Percentiles rank a stretch among this genome's conserved stretches.
Conservation (phyloP, 2,329 filamentous ascomycete genomes). For the Aspergillus niger region DNA sequence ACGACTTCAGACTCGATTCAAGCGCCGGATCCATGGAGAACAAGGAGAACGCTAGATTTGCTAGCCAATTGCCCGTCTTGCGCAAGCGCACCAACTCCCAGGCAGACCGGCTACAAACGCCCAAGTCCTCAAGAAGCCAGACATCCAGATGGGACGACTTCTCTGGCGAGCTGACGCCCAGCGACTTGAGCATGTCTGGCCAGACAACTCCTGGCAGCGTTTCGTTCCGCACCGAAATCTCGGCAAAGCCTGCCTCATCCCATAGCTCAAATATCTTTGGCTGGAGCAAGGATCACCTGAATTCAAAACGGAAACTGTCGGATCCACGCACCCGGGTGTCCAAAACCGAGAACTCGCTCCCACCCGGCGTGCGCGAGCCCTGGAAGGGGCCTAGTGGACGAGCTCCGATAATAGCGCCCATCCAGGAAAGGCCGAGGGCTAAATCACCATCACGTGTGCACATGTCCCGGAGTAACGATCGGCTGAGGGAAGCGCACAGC, state of each 20-base stretch:
- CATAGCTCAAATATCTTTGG: constrained; percentile 31
- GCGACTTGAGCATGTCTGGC: constrained; percentile 56
- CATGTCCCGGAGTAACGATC: constrained; percentile 23
- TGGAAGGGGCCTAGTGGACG: constrained; percentile 77
- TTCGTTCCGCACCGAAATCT: constrained; percentile 27
- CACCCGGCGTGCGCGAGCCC: constrained; percentile 53
- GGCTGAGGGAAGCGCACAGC: constrained; percentile 28
- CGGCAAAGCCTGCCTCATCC: constrained; percentile 29
- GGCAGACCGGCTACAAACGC: constrained; percentile 7
- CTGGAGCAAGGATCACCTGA: constrained; percentile 42
- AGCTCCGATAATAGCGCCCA: constrained; percentile 63
- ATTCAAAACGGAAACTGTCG: constrained; percentile 38
- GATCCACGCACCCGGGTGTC: constrained; percentile 36
- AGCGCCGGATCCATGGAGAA: constrained; percentile 13
- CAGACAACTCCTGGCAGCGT: constrained; percentile 56
- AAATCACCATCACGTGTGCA: constrained; percentile 57
- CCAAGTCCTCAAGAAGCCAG: constrained; percentile 7
- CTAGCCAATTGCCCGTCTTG: constrained; percentile 33
- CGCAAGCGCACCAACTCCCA: constrained; percentile 24
- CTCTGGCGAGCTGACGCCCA: constrained; percentile 66
- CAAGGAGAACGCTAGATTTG: constrained; percentile 23
- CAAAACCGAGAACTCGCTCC: constrained; percentile 36
- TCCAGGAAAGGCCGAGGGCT: constrained; percentile 61
- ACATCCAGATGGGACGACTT: constrained; percentile 62
- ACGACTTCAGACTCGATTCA: constrained; percentile 20